A percentile compares a stretch with the other conserved stretches of the same genome.
Conservation (phyloP, 805 yeast genomes). For the Suhomyces emberorum region DNA sequence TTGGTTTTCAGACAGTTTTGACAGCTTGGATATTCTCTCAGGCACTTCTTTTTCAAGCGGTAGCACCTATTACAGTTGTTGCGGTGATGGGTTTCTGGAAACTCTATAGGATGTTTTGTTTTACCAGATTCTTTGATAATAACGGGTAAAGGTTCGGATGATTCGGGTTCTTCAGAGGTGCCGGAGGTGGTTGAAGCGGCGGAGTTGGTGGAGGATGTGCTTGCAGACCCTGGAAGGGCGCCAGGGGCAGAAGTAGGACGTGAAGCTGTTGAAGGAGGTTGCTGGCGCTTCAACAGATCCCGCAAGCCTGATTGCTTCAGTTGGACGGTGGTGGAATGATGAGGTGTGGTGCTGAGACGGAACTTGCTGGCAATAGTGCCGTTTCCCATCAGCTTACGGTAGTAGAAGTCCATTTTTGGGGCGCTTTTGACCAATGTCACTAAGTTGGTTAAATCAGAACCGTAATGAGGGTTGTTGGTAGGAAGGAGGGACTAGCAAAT, state of each 20-base stretch:
- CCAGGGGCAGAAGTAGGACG: background rate
- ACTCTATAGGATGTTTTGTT: conserved; percentile 6
- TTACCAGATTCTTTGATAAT: conserved; percentile 3
- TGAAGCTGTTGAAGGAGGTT: background rate
- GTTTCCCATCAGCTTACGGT: conserved; percentile 37
- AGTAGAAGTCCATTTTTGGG: conserved; percentile 31
- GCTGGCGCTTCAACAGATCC: background rate
- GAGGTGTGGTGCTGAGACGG: conserved; percentile 16
- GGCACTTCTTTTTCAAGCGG: conserved; percentile 41
- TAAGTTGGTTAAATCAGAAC: too few relatives aligned
- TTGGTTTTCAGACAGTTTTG: conserved; percentile 34
- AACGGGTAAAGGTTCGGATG: background rate
- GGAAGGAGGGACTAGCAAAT: too few relatives aligned
- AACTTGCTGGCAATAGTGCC: conserved; percentile 38
- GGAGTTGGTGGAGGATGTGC: background rate
- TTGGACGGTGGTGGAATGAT: background rate
- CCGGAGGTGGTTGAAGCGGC: background rate
- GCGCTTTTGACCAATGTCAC: background rate
- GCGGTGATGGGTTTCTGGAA: conserved; percentile 27
- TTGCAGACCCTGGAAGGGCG: too few relatives aligned
- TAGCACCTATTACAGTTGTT: conserved; percentile 40
- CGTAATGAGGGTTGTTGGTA: too few relatives aligned
- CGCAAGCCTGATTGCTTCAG: conserved; percentile 18
- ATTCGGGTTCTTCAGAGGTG: background rate
- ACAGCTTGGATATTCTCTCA: conserved; percentile 37